A percentile compares a stretch with the other conserved stretches of the same genome.
Evolutionary conservation across 768 basidiomycete species (phyloP).

Genomic region (Kwoniella newhampshirensis): DNA sequence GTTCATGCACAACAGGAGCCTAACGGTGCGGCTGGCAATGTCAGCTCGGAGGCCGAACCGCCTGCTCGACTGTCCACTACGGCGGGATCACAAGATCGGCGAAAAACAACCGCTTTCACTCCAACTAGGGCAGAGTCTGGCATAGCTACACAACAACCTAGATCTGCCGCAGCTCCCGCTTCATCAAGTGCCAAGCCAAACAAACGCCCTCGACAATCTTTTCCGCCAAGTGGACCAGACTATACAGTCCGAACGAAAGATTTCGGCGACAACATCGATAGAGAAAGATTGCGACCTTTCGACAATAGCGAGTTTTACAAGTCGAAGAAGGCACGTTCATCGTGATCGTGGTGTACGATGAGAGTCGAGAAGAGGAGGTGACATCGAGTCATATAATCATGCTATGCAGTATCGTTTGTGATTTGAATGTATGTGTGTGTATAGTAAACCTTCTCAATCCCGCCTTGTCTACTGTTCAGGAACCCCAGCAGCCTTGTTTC

Average conservation of each 20-base stretch:
- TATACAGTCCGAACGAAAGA: background rate
- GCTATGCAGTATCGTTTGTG: background rate
- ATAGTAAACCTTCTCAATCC: background rate
- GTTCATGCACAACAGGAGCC: too few relatives aligned
- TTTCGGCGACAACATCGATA: background rate
- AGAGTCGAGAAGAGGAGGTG: background rate
- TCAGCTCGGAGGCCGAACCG: too few relatives aligned
- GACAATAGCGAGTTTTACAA: constrained; percentile 8
- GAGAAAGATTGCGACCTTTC: constrained; percentile 10
- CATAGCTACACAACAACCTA: too few relatives aligned
- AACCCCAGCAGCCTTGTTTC: constrained; percentile 40
- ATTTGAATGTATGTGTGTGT: background rate
- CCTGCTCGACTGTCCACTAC: too few relatives aligned
- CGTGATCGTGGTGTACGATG: background rate
- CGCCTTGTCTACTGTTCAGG: background rate
- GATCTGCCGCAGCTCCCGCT: too few relatives aligned
- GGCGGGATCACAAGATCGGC: too few relatives aligned
- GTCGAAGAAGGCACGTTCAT: background rate
- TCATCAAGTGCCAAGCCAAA: background rate
- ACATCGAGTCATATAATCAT: too few relatives aligned
- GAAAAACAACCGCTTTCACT: too few relatives aligned
- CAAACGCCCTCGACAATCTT: constrained; percentile 14
- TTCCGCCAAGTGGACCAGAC: constrained; percentile 10
- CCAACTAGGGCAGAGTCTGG: too few relatives aligned
- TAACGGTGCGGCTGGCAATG: too few relatives aligned